Evolutionary conservation across 192 early-diverging fungal species (phyloP), one percentile per base, ranked within the genome.

Genomic region (Backusella parvicylindrica): DNA sequence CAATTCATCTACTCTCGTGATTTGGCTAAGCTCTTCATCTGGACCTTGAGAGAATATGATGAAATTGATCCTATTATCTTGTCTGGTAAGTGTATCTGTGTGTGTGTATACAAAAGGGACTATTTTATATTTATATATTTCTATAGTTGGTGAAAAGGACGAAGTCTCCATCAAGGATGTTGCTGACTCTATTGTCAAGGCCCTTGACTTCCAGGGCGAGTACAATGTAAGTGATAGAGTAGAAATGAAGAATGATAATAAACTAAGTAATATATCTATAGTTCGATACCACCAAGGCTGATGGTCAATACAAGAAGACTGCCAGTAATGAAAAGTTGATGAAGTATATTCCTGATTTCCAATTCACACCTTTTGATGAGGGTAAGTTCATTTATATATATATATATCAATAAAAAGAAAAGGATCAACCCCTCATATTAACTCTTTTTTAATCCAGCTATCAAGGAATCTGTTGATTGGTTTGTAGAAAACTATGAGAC

Each of bases 221-320:
- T 86, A 91, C 80, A 64, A 70, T 9, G 82, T 83, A 73, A 75
- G 82, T 70, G 28, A 15, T 53, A 15, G n/a, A n/a, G n/a, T n/a
- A n/a, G n/a, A n/a, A n/a, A n/a, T n/a, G n/a, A n/a, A n/a, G n/a
- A n/a, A n/a, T n/a, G n/a, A n/a, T n/a, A n/a, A n/a, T n/a, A n/a
- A n/a, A n/a, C n/a, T n/a, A n/a, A n/a, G n/a, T n/a, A n/a, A n/a
- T n/a, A n/a, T n/a, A n/a, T n/a, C n/a, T n/a, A n/a, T 68, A 84
- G 69, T 95, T 92, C 80, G 93, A 95, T 84, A 86, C 87, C 43
- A 83, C 85, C 33, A 88, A 88, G 76, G 84, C 91, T 23, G 93
- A 95, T 80, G 93, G 92, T 40, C 93, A 95, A 79, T 92, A 82
- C 75, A 95, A 94, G 80, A 95, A 94, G 88, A 94, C 93, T 38